These are phyloP conservation scores for Malus asiatica DNA, from an alignment of 306 rosid species.

Conservation along the genomic window DNA sequence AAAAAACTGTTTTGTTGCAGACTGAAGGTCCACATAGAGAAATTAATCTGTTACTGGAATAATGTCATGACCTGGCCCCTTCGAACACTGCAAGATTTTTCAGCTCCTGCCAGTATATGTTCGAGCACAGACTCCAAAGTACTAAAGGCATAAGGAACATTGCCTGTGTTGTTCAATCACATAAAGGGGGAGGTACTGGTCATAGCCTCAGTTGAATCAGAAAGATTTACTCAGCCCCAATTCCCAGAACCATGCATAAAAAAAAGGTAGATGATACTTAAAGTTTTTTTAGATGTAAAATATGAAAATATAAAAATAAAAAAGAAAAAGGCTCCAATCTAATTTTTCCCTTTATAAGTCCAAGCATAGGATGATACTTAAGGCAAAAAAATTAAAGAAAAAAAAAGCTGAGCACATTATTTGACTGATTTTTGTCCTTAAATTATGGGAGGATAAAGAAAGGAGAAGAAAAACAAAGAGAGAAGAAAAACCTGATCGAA, in stretches of 20 bases:
- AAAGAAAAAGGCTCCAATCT: slow-evolving; percentile 1
- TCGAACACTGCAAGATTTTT: slow-evolving; percentile 36
- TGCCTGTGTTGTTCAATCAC: slow-evolving; percentile 78
- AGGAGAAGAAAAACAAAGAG: slow-evolving; percentile 14
- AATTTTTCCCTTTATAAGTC: slow-evolving; percentile 29
- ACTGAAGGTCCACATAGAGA: slow-evolving; percentile 18
- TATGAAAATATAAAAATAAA: neutral
- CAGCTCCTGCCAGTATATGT: slow-evolving; percentile 34
- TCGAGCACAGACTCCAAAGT: slow-evolving; percentile 69
- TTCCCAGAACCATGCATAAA: slow-evolving; percentile 41
- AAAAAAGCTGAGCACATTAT: neutral
- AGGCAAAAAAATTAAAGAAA: slow-evolving; percentile 18
- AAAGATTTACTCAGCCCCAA: slow-evolving; percentile 19
- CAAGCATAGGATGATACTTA: slow-evolving; percentile 41
- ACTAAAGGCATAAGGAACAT: slow-evolving; percentile 78
- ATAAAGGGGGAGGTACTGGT: slow-evolving; percentile 34
- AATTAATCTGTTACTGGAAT: neutral
- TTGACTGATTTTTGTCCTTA: neutral
- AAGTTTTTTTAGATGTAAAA: neutral
- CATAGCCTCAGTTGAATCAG: slow-evolving; percentile 49
- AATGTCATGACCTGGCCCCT: slow-evolving; percentile 22
- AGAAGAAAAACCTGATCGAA: slow-evolving; percentile 14
- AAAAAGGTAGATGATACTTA: neutral
- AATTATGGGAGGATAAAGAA: neutral
- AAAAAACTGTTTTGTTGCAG: slow-evolving; percentile 18